phyloP scores from a whole-genome alignment of 352 stramenopile species.

The Pythium phragmitis region DNA sequence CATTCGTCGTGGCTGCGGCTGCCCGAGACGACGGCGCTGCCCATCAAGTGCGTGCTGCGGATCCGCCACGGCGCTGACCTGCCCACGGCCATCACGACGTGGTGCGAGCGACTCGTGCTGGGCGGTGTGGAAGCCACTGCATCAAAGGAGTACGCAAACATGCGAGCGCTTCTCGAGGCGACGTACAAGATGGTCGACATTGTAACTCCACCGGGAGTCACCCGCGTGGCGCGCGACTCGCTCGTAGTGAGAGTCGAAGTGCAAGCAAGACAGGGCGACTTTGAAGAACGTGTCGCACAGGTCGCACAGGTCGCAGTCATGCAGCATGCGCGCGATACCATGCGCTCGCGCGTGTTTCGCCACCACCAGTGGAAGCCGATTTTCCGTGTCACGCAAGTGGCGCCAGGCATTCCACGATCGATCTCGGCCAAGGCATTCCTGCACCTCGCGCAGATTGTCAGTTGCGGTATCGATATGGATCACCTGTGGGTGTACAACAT shows the following conservation, averaged over 20 bases:
- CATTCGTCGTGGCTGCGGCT: constrained; percentile 9
- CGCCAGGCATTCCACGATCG: not conserved
- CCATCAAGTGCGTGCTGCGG: constrained; percentile 4
- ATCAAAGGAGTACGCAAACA: not conserved
- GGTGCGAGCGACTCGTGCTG: constrained; percentile 13
- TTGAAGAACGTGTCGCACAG: constrained; percentile 11
- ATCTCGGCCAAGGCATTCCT: constrained; percentile 15
- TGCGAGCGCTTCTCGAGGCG: constrained; percentile 9
- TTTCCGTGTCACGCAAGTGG: constrained; percentile 4
- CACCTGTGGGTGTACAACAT: constrained; percentile 9
- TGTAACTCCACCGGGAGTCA: not conserved
- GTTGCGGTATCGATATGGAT: not conserved
- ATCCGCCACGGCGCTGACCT: constrained; percentile 7
- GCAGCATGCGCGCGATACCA: constrained; percentile 4
- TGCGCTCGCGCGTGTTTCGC: not conserved
- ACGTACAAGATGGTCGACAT: constrained; percentile 6
- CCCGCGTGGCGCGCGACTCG: not conserved
- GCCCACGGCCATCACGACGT: constrained; percentile 7
- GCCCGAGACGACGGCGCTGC: not conserved
- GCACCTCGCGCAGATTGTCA: constrained; percentile 5
- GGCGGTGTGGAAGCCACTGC: constrained; percentile 10
- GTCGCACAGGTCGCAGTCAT: constrained; percentile 6
- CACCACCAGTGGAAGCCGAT: constrained; percentile 9
- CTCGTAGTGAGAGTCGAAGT: constrained; percentile 8
- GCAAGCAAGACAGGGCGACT: not conserved